Conservation (phyloP, 176 grass and related monocot species). For the Areca catechu region DNA sequence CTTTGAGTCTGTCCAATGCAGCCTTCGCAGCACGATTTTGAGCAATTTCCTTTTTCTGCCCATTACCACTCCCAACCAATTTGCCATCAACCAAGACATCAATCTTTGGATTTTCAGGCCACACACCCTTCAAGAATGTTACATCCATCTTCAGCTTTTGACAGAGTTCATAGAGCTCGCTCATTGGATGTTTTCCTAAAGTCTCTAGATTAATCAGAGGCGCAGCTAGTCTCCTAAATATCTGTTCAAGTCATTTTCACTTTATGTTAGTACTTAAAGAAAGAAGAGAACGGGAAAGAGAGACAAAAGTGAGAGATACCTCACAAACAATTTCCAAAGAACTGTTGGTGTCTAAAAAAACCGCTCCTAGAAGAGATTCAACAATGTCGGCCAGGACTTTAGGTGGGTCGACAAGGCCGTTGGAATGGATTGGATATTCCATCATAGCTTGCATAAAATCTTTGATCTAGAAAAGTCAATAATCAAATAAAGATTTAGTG, state of each 20-base stretch:
- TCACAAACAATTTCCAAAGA: conserved; percentile 42
- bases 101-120: conserved; percentile 31
- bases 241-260: conserved; percentile 18
- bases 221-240: conserved; percentile 45
- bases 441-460: conserved; percentile 44
- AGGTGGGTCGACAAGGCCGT: conserved; percentile 56
- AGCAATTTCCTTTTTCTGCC: conserved; percentile 60
- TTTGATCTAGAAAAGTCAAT: conserved; percentile 22
- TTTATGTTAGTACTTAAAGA: not conserved
- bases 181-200: conserved; percentile 52
- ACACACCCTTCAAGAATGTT: conserved; percentile 36
- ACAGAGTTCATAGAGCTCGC: conserved; percentile 52
- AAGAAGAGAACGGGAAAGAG: not conserved
- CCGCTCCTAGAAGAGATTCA: conserved; percentile 61
- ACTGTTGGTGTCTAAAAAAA: conserved; percentile 43
- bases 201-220: conserved; percentile 47
- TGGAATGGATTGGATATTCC: conserved; percentile 42
- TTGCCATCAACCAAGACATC: conserved; percentile 47
- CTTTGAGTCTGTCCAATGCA: conserved; percentile 40
- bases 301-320: conserved; percentile 23
- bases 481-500: too few relatives aligned
- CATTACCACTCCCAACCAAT: conserved; percentile 31
- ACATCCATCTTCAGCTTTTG: conserved; percentile 31
- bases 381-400: conserved; percentile 54
- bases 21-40: conserved; percentile 47